A percentile compares a stretch with the other conserved stretches of the same genome.
phyloP scores from a whole-genome alignment of 164 flowering plant genomes.

The Vitis rupestris region DNA sequence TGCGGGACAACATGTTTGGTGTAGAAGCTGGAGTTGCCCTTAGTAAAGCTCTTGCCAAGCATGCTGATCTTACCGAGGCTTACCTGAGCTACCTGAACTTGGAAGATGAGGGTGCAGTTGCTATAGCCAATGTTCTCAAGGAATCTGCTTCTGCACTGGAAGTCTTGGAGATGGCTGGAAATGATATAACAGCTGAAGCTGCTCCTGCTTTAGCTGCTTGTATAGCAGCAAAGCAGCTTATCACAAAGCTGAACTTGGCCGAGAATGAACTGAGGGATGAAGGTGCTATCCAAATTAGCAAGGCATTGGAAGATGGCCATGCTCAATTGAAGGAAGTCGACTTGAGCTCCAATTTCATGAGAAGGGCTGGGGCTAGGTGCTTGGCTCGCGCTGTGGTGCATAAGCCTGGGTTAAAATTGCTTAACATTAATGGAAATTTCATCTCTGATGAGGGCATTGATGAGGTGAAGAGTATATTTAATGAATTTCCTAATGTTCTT shows the following conservation, averaged over 20 bases:
- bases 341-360: slow-evolving; percentile 52
- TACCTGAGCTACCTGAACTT: slow-evolving; percentile 81
- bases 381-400: slow-evolving; percentile 54
- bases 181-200: slow-evolving; percentile 69
- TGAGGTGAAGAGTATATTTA: slow-evolving; percentile 67
- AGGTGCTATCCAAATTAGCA: slow-evolving; percentile 55
- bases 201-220: slow-evolving; percentile 61
- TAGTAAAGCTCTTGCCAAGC: slow-evolving; percentile 49
- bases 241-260: slow-evolving; percentile 61
- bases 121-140: slow-evolving; percentile 58
- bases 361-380: slow-evolving; percentile 69
- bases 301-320: slow-evolving; percentile 52
- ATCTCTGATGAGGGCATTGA: slow-evolving; percentile 88
- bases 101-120: slow-evolving; percentile 74
- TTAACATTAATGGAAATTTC: slow-evolving; percentile 72
- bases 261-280: slow-evolving; percentile 86
- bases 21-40: slow-evolving; percentile 61
- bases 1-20: slow-evolving; percentile 90
- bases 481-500: slow-evolving; percentile 53
- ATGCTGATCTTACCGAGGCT: slow-evolving; percentile 44
- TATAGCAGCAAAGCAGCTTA: slow-evolving; percentile 41
- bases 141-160: slow-evolving; percentile 53
- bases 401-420: slow-evolving; percentile 56
- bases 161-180: slow-evolving; percentile 86
- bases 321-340: slow-evolving; percentile 61